Evolutionary conservation across 2,329 filamentous ascomycete genomes (phyloP).

Genomic region (Ophiostoma quercus): DNA sequence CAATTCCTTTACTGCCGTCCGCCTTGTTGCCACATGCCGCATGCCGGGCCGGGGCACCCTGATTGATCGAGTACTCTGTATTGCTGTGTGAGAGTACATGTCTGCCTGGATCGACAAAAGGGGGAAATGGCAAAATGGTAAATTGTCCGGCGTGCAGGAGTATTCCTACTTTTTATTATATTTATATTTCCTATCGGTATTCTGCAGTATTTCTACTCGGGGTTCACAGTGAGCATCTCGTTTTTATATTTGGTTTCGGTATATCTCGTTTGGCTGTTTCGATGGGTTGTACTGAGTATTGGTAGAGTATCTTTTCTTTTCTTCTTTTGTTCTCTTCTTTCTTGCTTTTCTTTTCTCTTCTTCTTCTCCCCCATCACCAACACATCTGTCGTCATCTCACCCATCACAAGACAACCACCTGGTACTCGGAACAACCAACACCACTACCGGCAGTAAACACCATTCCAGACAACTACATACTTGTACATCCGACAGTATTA

Average conservation of each 20-base stretch:
- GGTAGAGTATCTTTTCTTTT: not conserved
- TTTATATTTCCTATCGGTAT: not conserved
- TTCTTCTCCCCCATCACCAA: not conserved
- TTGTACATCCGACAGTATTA: no score
- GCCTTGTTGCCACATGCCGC: constrained; percentile 1
- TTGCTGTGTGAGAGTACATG: not conserved
- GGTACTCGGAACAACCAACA: not conserved
- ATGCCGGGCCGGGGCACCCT: constrained; percentile 1
- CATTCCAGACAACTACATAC: no score
- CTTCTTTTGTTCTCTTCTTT: not conserved
- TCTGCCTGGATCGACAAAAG: not conserved
- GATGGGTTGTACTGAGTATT: not conserved
- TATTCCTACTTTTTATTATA: not conserved
- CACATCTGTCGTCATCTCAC: not conserved
- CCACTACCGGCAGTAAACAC: not conserved
- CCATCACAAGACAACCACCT: not conserved
- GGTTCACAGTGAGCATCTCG: no score
- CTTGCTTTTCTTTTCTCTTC: not conserved
- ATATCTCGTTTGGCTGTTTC: not conserved
- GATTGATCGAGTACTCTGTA: not conserved
- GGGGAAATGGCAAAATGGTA: not conserved
- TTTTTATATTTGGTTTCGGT: no score
- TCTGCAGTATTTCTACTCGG: not conserved
- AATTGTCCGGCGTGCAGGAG: not conserved
- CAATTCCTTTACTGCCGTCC: not conserved